These are phyloP conservation scores for Pleurotus sapidus DNA, from an alignment of 768 basidiomycete species.

Conservation along the genomic window DNA sequence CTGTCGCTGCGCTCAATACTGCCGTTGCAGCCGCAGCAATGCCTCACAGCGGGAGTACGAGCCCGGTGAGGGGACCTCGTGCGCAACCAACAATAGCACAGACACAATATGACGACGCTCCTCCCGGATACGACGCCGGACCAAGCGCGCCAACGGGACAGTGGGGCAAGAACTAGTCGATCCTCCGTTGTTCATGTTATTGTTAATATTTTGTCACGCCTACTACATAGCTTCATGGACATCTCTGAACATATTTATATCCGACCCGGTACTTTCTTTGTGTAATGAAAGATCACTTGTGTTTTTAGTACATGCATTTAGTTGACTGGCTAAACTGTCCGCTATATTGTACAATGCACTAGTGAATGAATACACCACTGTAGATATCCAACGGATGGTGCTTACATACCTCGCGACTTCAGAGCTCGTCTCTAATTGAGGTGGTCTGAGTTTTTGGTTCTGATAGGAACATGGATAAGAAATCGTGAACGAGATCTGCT, in stretches of 20 bases:
- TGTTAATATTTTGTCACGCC: not conserved
- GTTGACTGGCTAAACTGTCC: not conserved
- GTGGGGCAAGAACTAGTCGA: conserved; percentile 37
- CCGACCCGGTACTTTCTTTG: conserved; percentile 5
- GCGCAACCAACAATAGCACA: conserved; percentile 21
- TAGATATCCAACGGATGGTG: not conserved
- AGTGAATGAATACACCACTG: no score
- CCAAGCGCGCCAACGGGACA: conserved; percentile 43
- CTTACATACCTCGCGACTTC: not conserved
- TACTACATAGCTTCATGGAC: conserved; percentile 1
- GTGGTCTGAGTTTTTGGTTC: conserved; percentile 24
- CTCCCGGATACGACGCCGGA: conserved; percentile 66
- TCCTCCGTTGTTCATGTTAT: not conserved
- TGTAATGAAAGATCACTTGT: not conserved
- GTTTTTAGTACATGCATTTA: not conserved
- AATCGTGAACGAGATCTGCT: conserved; percentile 67
- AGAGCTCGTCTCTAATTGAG: conserved; percentile 25
- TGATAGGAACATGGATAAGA: conserved; percentile 57
- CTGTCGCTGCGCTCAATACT: conserved; percentile 16
- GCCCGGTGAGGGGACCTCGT: conserved; percentile 43
- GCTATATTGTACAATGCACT: not conserved
- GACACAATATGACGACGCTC: conserved; percentile 44
- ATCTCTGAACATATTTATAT: not conserved
- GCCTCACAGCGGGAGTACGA: conserved; percentile 12
- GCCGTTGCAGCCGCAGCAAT: conserved; percentile 25